Conservation (phyloP, 2,329 filamentous ascomycete genomes). For the Aspergillus felis region DNA sequence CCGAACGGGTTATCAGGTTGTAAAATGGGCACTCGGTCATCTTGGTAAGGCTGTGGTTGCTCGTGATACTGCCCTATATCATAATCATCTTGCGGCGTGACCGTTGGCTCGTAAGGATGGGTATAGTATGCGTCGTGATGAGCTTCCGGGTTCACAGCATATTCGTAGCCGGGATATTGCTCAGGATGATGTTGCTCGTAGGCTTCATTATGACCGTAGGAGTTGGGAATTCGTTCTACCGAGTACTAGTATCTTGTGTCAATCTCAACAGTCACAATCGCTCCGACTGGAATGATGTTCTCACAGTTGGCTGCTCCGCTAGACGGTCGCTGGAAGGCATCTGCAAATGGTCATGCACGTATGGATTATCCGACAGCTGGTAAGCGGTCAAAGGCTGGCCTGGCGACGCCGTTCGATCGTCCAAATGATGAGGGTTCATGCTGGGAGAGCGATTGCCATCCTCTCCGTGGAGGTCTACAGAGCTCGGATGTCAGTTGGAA, state of each 20-base stretch:
- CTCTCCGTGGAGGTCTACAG: conserved; percentile 40
- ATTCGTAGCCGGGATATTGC: conserved; percentile 59
- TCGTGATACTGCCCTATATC: conserved; percentile 53
- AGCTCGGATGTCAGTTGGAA: conserved; percentile 21
- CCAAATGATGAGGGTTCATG: conserved; percentile 53
- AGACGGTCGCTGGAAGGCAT: conserved; percentile 73
- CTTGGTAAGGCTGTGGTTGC: conserved; percentile 57
- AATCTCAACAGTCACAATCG: conserved; percentile 7
- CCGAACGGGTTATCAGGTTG: conserved; percentile 60
- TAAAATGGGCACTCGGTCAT: conserved; percentile 74
- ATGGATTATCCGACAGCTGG: conserved; percentile 76
- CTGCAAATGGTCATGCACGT: conserved; percentile 60
- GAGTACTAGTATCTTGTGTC: conserved; percentile 53
- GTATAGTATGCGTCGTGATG: conserved; percentile 87
- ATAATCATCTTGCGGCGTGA: conserved; percentile 51
- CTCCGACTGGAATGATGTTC: conserved; percentile 23
- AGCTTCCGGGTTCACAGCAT: conserved; percentile 73
- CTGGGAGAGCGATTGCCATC: conserved; percentile 38
- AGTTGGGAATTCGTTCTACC: conserved; percentile 62
- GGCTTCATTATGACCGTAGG: conserved; percentile 59
- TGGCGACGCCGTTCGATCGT: conserved; percentile 67
- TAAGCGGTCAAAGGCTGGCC: conserved; percentile 72
- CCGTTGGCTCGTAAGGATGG: conserved; percentile 71
- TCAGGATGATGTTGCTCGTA: conserved; percentile 51
- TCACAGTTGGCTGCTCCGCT: conserved; percentile 77